Evolutionary conservation across 805 yeast species (phyloP).

Genomic region (Kuraishia borneana): DNA sequence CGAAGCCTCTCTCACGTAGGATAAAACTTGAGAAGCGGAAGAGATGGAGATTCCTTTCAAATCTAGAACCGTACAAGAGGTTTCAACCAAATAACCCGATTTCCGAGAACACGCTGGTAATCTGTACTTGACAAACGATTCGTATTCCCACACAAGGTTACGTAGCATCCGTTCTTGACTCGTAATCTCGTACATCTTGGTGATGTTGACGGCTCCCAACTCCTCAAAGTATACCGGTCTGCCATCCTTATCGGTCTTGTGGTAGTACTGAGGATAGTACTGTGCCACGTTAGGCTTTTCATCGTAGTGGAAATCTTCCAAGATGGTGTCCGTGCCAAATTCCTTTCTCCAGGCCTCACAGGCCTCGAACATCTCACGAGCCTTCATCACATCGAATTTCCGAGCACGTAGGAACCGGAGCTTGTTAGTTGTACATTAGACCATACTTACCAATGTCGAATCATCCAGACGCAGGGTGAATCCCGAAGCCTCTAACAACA

Average conservation of each 20-base stretch:
- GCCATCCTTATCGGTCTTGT: conserved; percentile 93
- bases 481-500: conserved; percentile 48
- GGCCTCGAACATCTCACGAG: conserved; percentile 70
- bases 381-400: conserved; percentile 75
- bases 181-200: conserved; percentile 88
- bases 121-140: conserved; percentile 72
- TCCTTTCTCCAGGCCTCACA: conserved; percentile 91
- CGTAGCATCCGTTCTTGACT: conserved; percentile 92
- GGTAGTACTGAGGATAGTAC: conserved; percentile 94
- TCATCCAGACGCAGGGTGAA: conserved; percentile 77
- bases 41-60: conserved; percentile 86
- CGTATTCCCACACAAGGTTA: conserved; percentile 97
- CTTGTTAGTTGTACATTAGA: conserved; percentile 10
- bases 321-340: conserved; percentile 77
- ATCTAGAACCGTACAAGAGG: conserved; percentile 93
- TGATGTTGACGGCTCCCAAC: conserved; percentile 80
- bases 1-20: conserved; percentile 89
- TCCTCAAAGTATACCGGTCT: conserved; percentile 95
- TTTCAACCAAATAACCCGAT: conserved; percentile 70
- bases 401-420: conserved; percentile 89
- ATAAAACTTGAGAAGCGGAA: conserved; percentile 73
- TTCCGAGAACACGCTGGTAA: conserved; percentile 92
- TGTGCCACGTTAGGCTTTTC: conserved; percentile 87
- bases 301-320: conserved; percentile 81
- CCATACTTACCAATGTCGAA: conserved; percentile 48